Evolutionary conservation across 2,329 filamentous ascomycete species (phyloP).

Genomic region (Calonectria pauciramosa): DNA sequence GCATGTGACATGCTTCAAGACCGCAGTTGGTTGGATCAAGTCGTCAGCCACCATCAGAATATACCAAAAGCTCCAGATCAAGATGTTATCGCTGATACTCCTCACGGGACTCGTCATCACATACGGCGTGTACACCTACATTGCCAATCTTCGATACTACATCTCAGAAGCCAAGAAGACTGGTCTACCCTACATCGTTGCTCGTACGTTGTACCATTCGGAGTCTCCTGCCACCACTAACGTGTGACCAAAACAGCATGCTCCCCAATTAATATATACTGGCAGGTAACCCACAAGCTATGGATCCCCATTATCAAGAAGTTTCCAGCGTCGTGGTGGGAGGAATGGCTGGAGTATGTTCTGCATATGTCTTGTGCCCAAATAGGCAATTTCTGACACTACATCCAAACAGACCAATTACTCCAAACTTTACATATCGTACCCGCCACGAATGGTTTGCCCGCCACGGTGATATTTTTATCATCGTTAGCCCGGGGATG

Average conservation of each 20-base stretch:
- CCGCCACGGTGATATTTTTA: conserved; percentile 72
- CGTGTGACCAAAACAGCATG: conserved; percentile 53
- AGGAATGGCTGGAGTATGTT: conserved; percentile 72
- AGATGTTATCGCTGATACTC: conserved; percentile 54
- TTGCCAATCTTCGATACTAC: conserved; percentile 57
- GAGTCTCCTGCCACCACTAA: background rate
- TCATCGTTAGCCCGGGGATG: conserved; percentile 71
- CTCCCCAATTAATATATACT: conserved; percentile 64
- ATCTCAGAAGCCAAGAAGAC: conserved; percentile 64
- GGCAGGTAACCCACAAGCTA: conserved; percentile 67
- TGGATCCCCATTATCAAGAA: conserved; percentile 69
- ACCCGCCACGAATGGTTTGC: conserved; percentile 70
- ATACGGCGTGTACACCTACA: conserved; percentile 50
- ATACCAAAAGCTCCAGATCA: conserved; percentile 27
- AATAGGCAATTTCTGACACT: conserved; percentile 19
- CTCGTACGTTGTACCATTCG: conserved; percentile 57
- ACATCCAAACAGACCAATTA: conserved; percentile 59
- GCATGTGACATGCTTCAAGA: background rate
- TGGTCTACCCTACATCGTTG: conserved; percentile 66
- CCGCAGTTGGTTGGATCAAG: background rate
- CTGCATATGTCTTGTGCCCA: background rate
- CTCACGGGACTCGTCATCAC: conserved; percentile 50
- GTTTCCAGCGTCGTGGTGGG: conserved; percentile 68
- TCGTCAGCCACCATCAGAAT: background rate
- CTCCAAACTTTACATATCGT: conserved; percentile 73